Percentiles rank a stretch among this genome's conserved stretches.
phyloP scores from a whole-genome alignment of 2,329 filamentous ascomycete genomes.

The Juglanconis oblonga region DNA sequence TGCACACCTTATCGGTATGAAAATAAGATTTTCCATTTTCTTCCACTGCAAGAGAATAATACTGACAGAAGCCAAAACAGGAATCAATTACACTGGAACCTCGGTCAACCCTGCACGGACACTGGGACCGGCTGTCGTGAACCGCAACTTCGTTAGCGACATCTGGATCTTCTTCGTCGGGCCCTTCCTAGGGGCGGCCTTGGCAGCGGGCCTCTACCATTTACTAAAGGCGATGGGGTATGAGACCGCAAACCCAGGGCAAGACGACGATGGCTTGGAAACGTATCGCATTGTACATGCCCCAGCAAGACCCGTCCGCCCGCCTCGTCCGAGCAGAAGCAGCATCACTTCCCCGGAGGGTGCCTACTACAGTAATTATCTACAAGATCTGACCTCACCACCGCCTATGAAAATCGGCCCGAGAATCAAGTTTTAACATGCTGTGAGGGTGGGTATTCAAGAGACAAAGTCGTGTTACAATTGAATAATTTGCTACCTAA shows the following conservation, averaged over 20 bases:
- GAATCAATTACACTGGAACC: slow-evolving; percentile 46
- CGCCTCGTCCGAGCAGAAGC: not conserved
- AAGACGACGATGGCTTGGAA: slow-evolving; percentile 21
- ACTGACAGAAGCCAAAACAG: slow-evolving; percentile 12
- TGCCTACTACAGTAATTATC: slow-evolving; percentile 8
- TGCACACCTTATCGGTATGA: slow-evolving; percentile 24
- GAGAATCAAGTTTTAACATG: not conserved
- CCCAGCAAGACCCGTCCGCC: not conserved
- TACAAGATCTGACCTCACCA: slow-evolving; percentile 13
- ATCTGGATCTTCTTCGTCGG: slow-evolving; percentile 57
- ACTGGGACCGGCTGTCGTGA: slow-evolving; percentile 46
- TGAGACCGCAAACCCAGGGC: slow-evolving; percentile 28
- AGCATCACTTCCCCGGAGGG: not conserved
- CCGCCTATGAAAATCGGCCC: not conserved
- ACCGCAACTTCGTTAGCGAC: slow-evolving; percentile 38
- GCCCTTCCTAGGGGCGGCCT: slow-evolving; percentile 44
- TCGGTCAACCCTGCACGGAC: slow-evolving; percentile 50
- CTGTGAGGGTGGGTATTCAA: too few relatives aligned
- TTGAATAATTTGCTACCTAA: too few relatives aligned
- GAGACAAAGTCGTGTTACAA: too few relatives aligned
- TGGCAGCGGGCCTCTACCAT: slow-evolving; percentile 38
- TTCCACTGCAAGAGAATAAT: not conserved
- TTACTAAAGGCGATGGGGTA: slow-evolving; percentile 35
- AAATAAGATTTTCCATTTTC: too few relatives aligned
- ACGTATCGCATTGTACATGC: slow-evolving; percentile 11